Conservation (phyloP, 2,329 filamentous ascomycete species). For the Leptodontidium sp. region DNA sequence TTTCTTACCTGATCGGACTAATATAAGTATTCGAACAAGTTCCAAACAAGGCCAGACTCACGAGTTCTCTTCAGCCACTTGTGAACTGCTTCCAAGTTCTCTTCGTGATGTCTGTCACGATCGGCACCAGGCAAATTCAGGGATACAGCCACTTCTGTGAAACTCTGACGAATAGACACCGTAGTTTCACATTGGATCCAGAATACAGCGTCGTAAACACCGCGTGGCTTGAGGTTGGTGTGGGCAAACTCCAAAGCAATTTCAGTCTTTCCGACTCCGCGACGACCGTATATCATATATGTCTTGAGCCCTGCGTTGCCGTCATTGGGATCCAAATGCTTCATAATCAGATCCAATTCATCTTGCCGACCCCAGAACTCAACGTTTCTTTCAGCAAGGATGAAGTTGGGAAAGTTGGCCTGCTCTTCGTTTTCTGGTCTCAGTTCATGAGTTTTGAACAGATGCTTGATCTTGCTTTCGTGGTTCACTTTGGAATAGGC, state of each 20-base stretch:
- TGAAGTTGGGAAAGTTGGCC: not conserved
- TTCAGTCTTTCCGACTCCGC: slow-evolving; percentile 41
- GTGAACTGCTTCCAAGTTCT: slow-evolving; percentile 32
- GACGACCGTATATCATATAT: slow-evolving; percentile 41
- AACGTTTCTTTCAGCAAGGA: slow-evolving; percentile 13
- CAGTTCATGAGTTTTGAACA: slow-evolving; percentile 25
- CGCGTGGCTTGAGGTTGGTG: not conserved
- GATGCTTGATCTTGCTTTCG: slow-evolving; percentile 24
- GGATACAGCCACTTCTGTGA: slow-evolving; percentile 40
- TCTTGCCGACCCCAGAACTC: slow-evolving; percentile 39
- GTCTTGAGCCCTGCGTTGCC: slow-evolving; percentile 26
- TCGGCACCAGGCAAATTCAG: slow-evolving; percentile 40
- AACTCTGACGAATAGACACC: slow-evolving; percentile 41
- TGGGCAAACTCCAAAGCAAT: slow-evolving; percentile 39
- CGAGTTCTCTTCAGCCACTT: slow-evolving; percentile 36
- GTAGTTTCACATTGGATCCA: slow-evolving; percentile 43
- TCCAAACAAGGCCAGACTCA: not conserved
- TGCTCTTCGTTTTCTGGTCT: slow-evolving; percentile 22
- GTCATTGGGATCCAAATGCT: not conserved
- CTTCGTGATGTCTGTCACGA: slow-evolving; percentile 27
- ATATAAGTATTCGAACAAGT: not conserved
- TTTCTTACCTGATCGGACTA: not conserved
- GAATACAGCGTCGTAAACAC: slow-evolving; percentile 41
- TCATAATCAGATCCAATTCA: slow-evolving; percentile 38
- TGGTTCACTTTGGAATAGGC: slow-evolving; percentile 31